phyloP scores from a whole-genome alignment of 176 grass and related monocot species.

The Luzula sylvatica region DNA sequence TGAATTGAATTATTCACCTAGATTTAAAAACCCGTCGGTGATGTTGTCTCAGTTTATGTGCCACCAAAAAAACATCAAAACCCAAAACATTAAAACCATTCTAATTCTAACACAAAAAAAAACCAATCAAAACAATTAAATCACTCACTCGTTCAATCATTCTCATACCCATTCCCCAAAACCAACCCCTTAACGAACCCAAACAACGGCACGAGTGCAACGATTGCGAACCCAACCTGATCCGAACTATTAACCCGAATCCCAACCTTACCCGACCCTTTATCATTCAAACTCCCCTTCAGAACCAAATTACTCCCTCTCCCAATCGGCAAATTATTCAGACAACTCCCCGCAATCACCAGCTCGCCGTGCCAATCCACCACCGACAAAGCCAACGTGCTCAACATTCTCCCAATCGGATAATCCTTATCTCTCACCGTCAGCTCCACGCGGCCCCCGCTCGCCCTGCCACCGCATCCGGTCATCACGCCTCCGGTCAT shows the following conservation, averaged over 20 bases:
- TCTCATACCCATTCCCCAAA: slow-evolving; percentile 20
- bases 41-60: too few species aligned
- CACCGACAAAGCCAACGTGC: slow-evolving; percentile 50
- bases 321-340: slow-evolving; percentile 69
- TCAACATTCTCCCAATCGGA: slow-evolving; percentile 68
- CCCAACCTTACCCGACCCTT: slow-evolving; percentile 61
- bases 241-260: slow-evolving; percentile 89
- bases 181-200: slow-evolving; percentile 44
- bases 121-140: too few species aligned
- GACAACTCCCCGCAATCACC: slow-evolving; percentile 58
- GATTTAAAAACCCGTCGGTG: too few species aligned
- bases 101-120: too few species aligned
- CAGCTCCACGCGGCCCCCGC: slow-evolving; percentile 66
- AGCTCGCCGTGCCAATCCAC: slow-evolving; percentile 91
- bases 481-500: slow-evolving; percentile 69
- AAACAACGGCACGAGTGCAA: slow-evolving; percentile 59
- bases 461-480: slow-evolving; percentile 54
- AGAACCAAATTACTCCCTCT: slow-evolving; percentile 59
- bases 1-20: too few species aligned
- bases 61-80: too few species aligned
- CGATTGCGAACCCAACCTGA: slow-evolving; percentile 59
- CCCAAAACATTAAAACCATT: too few species aligned
- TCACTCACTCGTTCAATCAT: neutral
- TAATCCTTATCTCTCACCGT: slow-evolving; percentile 84
- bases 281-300: slow-evolving; percentile 70